Evolutionary conservation across 192 early-diverging fungal species (phyloP).

Genomic region (Radiomyces spectabilis): DNA sequence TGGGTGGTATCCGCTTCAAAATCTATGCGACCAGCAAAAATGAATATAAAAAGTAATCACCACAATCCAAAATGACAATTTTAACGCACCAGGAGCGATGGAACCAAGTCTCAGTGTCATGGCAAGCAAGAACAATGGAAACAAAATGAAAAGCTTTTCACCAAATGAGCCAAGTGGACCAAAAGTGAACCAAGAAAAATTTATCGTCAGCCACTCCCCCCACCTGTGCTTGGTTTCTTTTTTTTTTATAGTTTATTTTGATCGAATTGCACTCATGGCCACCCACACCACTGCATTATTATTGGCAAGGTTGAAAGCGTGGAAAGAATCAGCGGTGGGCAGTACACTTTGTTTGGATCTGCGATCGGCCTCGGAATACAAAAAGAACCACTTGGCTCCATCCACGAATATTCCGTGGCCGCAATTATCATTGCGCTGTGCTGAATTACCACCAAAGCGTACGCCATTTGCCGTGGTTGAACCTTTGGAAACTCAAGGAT

Average conservation of each 20-base stretch:
- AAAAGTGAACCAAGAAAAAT: no score
- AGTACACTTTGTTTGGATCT: constrained; percentile 34
- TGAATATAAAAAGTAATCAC: background rate
- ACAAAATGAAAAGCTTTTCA: no score
- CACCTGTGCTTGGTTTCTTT: no score
- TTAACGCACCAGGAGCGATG: constrained; percentile 1
- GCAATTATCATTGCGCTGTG: constrained; percentile 13
- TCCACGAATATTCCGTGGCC: constrained; percentile 31
- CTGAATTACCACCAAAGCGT: constrained; percentile 31
- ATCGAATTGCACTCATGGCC: no score
- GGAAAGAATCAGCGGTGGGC: no score
- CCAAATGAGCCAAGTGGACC: no score
- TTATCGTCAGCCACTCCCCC: no score
- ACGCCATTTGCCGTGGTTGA: constrained; percentile 31
- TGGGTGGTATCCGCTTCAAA: constrained; percentile 86
- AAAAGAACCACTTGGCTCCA: constrained; percentile 10
- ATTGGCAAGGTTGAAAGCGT: no score
- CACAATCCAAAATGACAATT: background rate
- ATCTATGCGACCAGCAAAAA: constrained; percentile 24
- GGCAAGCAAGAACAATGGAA: no score
- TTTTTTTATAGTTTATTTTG: no score
- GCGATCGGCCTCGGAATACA: constrained; percentile 8
- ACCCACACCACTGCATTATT: no score
- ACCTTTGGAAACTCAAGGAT: background rate
- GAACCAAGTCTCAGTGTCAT: constrained; percentile 4